Evolutionary conservation across 441 rosid species (phyloP), one percentile per base, ranked within the genome.

Genomic region (Rhodomyrtus psidioides): DNA sequence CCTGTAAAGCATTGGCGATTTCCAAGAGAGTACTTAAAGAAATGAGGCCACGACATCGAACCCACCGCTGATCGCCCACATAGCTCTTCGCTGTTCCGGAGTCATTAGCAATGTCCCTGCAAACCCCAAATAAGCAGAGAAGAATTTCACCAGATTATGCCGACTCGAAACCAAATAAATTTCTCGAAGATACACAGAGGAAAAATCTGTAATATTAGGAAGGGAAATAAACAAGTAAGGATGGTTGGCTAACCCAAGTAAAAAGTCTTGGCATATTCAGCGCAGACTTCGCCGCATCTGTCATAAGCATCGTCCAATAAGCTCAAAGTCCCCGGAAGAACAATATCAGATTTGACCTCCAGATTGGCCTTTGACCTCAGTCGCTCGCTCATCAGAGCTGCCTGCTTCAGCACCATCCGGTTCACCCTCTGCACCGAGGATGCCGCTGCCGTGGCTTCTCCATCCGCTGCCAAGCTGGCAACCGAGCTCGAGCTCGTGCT

Each of bases 201-300:
- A n/a, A n/a, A 16, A 46, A 24, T 9, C 34, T 12, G 9, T 81
- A 53, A 26, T 42, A 16, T 12, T 53, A 49, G 9, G 21, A 44
- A 28, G 24, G 27, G 21, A 34, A 55, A 75, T 12, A 30, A 55
- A 56, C 8, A 30, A 30, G 4, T 34, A 54, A 59, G 56, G 24
- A 86, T 58, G 79, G 5, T 23, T 21, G 49, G 42, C 75, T 76
- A 21, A 95, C 98, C 98, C 84, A 96, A 91, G 90, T 94, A 96
- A 88, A 95, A 95, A 16, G 96, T 96, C 87, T 93, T 94, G 84
- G 97, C 96, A 89, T 94, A 93, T 88, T 96, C 99, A 6, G 96
- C 96, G 83, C 97, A 95, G 88, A 93, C 93, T 92, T 93, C 95
- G 24, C 96, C 94, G 60, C 96, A 95, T 10, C 98, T 91, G 76